Conservation (phyloP, 805 yeast genomes). For the Brettanomyces nanus region DNA sequence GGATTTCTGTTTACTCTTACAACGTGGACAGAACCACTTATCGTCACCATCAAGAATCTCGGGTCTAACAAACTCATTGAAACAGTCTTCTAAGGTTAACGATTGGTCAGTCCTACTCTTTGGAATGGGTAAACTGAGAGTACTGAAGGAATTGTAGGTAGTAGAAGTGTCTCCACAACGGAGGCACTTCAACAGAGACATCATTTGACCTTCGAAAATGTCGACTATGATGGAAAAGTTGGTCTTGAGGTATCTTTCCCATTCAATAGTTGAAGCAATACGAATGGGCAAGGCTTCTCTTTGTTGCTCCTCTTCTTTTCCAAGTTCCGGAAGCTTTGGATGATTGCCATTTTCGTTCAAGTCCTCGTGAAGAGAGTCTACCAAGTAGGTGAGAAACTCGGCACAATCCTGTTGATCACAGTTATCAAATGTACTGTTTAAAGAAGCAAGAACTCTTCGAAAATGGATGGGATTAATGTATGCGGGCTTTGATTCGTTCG, state of each 20-base stretch:
- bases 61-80: conserved; percentile 66
- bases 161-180: conserved; percentile 73
- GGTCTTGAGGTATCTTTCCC: conserved; percentile 79
- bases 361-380: conserved; percentile 80
- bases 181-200: conserved; percentile 68
- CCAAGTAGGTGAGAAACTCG: conserved; percentile 66
- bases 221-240: conserved; percentile 77
- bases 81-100: conserved; percentile 49
- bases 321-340: conserved; percentile 47
- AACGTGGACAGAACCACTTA: conserved; percentile 76
- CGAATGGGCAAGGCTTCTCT: conserved; percentile 71
- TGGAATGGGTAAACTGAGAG: conserved; percentile 75
- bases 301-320: conserved; percentile 60
- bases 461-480: conserved; percentile 27
- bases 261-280: conserved; percentile 78
- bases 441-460: conserved; percentile 57
- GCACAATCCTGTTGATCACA: conserved; percentile 79
- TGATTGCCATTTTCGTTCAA: conserved; percentile 58
- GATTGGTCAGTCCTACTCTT: conserved; percentile 16
- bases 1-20: conserved; percentile 55
- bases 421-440: conserved; percentile 57
- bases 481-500: conserved; percentile 12
- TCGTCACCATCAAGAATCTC: conserved; percentile 73
- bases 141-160: conserved; percentile 76
- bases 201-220: conserved; percentile 81